Percentiles rank a stretch among this genome's conserved stretches.
Evolutionary conservation across 1,284 basidiomycete species (phyloP).

Genomic region (Marasmius fiardii): DNA sequence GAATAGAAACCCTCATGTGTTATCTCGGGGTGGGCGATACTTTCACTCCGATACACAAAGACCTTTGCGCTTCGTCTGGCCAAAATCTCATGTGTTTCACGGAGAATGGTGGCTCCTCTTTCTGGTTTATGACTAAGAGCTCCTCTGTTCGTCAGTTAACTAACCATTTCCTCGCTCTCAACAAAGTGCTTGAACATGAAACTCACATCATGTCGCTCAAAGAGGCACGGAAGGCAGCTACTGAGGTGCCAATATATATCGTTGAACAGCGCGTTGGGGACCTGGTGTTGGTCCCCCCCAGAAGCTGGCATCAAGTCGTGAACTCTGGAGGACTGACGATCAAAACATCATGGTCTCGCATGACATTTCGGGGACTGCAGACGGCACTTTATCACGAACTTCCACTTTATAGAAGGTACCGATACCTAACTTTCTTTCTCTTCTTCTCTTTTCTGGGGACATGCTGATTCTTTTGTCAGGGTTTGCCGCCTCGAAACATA

Average conservation of each 20-base stretch:
- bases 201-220: conserved; percentile 55
- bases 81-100: conserved; percentile 81
- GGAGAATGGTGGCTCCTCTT: conserved; percentile 63
- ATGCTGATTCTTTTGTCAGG: conserved; percentile 31
- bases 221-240: conserved; percentile 64
- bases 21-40: conserved; percentile 76
- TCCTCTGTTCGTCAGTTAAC: conserved; percentile 47
- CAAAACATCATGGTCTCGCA: conserved; percentile 79
- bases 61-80: conserved; percentile 74
- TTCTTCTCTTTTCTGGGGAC: background rate
- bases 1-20: conserved; percentile 74
- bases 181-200: conserved; percentile 70
- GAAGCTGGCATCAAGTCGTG: conserved; percentile 76
- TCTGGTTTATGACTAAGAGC: conserved; percentile 78
- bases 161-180: conserved; percentile 55
- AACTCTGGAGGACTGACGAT: conserved; percentile 73
- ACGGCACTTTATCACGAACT: conserved; percentile 66
- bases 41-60: conserved; percentile 76
- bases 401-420: conserved; percentile 70
- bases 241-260: conserved; percentile 50
- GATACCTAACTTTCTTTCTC: background rate
- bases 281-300: conserved; percentile 72
- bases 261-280: conserved; percentile 70
- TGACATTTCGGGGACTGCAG: conserved; percentile 58
- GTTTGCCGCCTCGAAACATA: conserved; percentile 77